A percentile compares a stretch with the other conserved stretches of the same genome.
These are phyloP conservation scores for Colletotrichum caudatum DNA, from an alignment of 2,329 filamentous ascomycete genomes.

Conservation along the genomic window DNA sequence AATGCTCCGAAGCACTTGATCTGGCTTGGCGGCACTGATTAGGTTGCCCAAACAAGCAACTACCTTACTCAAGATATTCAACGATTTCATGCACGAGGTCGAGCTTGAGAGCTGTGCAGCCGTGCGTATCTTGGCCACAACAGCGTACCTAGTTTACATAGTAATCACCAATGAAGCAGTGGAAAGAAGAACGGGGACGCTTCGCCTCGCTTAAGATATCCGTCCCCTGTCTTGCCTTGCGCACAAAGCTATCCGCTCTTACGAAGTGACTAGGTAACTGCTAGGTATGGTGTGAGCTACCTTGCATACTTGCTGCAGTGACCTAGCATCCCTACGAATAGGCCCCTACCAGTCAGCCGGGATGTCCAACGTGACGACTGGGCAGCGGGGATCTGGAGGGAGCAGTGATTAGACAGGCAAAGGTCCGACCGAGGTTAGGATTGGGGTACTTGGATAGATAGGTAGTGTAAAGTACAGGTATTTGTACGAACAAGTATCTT, in stretches of 20 bases:
- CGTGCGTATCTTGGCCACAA: background rate
- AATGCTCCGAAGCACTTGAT: constrained; percentile 29
- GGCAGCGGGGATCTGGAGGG: constrained; percentile 27
- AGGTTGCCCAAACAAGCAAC: constrained; percentile 12
- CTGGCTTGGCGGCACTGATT: constrained; percentile 12
- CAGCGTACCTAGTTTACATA: background rate
- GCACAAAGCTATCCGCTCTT: constrained; percentile 23
- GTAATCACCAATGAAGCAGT: background rate
- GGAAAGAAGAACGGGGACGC: constrained; percentile 12
- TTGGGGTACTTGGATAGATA: too few relatives aligned
- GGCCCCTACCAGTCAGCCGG: constrained; percentile 28
- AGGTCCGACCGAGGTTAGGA: constrained; percentile 4
- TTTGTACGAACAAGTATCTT: too few relatives aligned
- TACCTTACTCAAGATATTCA: background rate
- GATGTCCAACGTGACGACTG: constrained; percentile 39
- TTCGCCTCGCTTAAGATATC: constrained; percentile 17
- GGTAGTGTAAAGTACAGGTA: too few relatives aligned
- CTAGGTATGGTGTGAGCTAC: background rate
- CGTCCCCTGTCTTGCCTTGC: constrained; percentile 4
- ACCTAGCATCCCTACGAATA: background rate
- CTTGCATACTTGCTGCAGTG: background rate
- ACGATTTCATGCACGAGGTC: constrained; percentile 9
- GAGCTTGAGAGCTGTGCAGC: background rate
- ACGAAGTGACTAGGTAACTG: background rate
- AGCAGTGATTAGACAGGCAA: constrained; percentile 11